Base-by-base conservation (phyloP, 2,329 filamentous ascomycete species). In the Talaromyces sp. region DNA sequence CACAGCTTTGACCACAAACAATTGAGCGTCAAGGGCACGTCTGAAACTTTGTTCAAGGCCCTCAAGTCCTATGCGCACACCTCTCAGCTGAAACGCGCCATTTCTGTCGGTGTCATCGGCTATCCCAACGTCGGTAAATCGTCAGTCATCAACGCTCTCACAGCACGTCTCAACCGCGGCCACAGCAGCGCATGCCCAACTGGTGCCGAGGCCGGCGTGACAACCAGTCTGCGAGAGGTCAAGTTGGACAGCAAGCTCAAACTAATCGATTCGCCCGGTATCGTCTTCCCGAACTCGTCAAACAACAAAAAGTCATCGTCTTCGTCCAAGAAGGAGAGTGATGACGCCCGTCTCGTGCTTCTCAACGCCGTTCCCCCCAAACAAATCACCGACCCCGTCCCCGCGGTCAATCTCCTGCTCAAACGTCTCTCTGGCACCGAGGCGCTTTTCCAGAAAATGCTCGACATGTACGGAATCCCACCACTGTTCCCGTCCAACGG, bases 61-160 rank as follows among this genome's bases (percentile, higher is more conserved):
- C 85, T 97, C 64, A 97, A 97, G 82, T 89, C 91, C 51, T 97
- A 90, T 72, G 91, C 93, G 9, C 57, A 63, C 30, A 89, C 91
- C 62, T 85, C 85, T 64, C 89, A 96, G 73, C 81, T 97, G 67
- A 96, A 96, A 83, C 89, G 93, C 61, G 89, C 92, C 59, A 87
- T 96, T 69, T 93, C 91, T 23, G 93, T 97, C 64, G 93, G 93
- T 66, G 91, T 97, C 65, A 96, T 97, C 68, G 93, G 93, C 31
- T 97, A 96, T 76, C 93, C 93, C 69, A 97, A 97, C 74, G 93
- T 96, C 63, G 93, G 93, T 73, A 97, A 97, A 81, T 96, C 92
- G 31, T 96, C 92, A 57, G 92, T 97, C 70, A 96, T 97, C 83
- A 97, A 97, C 76, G 91, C 92, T 16, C 87, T 97, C 61, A 89